These are phyloP conservation scores for Flaveria brownii DNA, from an alignment of 129 eudicot species.

Conservation along the genomic window DNA sequence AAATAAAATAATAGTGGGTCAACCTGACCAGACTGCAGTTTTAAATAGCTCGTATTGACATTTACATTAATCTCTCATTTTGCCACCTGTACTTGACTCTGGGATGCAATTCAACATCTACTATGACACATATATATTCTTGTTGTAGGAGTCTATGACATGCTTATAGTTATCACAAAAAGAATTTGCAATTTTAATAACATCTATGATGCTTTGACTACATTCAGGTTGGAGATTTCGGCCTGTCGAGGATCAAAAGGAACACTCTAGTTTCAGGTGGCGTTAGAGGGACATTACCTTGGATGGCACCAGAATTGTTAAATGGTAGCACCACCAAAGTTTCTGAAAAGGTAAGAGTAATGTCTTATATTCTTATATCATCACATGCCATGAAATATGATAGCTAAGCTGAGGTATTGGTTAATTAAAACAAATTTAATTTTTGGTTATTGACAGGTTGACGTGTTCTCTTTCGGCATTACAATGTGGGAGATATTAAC, in stretches of 20 bases:
- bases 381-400: not conserved
- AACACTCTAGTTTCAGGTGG: conserved; percentile 94
- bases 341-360: conserved; percentile 66
- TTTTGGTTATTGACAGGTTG: conserved; percentile 49
- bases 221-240: conserved; percentile 88
- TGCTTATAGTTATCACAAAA: not conserved
- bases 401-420: not conserved
- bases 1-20: not conserved
- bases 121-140: not conserved
- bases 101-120: not conserved
- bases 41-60: not conserved
- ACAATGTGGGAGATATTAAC: conserved; percentile 95
- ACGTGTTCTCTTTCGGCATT: conserved; percentile 94
- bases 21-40: not conserved
- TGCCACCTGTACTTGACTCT: not conserved
- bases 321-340: conserved; percentile 80
- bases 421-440: not conserved
- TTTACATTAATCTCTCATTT: not conserved
- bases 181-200: not conserved
- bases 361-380: conserved; percentile 6
- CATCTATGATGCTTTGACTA: conserved; percentile 9
- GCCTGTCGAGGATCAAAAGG: conserved; percentile 78
- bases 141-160: not conserved
- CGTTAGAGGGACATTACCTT: conserved; percentile 87
- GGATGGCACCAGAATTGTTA: conserved; percentile 97